Percentiles rank a stretch among this genome's conserved stretches.
phyloP scores from a whole-genome alignment of 352 stramenopile genomes.

The Globisporangium cylindrosporum region DNA sequence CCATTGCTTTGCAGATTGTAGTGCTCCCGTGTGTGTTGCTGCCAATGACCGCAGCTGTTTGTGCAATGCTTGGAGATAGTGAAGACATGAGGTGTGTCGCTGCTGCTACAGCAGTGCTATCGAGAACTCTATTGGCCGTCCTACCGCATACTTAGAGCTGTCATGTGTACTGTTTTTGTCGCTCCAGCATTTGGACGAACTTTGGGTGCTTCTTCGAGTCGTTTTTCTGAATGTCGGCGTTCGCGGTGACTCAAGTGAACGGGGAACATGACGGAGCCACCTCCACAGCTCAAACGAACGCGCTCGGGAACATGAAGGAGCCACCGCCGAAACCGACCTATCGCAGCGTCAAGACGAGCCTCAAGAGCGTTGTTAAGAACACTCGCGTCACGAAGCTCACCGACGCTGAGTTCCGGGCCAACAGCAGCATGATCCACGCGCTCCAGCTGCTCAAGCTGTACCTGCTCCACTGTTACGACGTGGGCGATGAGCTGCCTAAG shows the following conservation, averaged over 20 bases:
- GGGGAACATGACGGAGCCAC: no score
- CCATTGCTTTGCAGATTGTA: slow-evolving; percentile 14
- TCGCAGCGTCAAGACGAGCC: no score
- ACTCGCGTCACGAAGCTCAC: no score
- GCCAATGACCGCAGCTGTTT: slow-evolving; percentile 56
- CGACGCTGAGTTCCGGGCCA: no score
- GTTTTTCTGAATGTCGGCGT: slow-evolving; percentile 63
- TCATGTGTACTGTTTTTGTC: not conserved
- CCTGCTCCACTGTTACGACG: no score
- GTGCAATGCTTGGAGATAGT: slow-evolving; percentile 41
- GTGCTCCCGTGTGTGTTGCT: slow-evolving; percentile 66
- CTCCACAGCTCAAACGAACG: no score
- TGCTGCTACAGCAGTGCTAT: not conserved
- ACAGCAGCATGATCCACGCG: no score
- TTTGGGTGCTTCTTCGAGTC: slow-evolving; percentile 76
- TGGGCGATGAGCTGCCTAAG: no score
- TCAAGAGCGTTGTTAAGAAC: no score
- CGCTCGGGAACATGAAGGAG: no score
- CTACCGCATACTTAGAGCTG: not conserved
- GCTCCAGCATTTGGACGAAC: slow-evolving; percentile 41
- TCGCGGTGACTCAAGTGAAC: slow-evolving; percentile 30
- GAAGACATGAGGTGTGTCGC: slow-evolving; percentile 43
- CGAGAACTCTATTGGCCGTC: not conserved
- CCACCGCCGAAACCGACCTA: no score
- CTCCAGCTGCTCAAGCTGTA: no score